Conservation (phyloP, 495 filamentous ascomycete species). For the Penicillium bialowiezense region DNA sequence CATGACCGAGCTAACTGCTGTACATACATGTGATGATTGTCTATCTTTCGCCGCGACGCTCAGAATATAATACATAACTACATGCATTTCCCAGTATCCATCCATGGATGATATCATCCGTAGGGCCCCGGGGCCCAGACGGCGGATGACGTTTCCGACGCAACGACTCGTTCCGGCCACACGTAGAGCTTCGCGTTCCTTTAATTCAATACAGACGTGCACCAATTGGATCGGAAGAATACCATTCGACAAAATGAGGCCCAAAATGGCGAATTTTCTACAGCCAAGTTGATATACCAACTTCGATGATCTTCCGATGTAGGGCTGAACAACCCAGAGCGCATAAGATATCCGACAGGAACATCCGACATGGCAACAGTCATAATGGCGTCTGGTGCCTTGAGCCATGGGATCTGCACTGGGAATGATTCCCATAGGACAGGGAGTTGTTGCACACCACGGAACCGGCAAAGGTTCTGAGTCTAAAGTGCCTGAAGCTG, state of each 20-base stretch:
- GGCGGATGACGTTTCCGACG: conserved; percentile 1
- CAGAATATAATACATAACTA: neutral
- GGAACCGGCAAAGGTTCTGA: conserved; percentile 4
- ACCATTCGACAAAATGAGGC: too few relatives aligned
- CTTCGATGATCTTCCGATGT: neutral
- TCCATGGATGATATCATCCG: too few relatives aligned
- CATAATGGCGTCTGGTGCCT: conserved; percentile 18
- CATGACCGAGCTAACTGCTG: neutral
- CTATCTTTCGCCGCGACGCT: neutral
- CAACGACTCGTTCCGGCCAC: neutral
- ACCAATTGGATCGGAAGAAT: too few relatives aligned
- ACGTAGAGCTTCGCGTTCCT: too few relatives aligned
- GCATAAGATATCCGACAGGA: conserved; percentile 20
- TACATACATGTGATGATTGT: conserved; percentile 9
- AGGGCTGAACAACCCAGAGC: neutral
- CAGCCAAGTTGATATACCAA: neutral
- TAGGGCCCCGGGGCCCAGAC: neutral
- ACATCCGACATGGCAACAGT: conserved; percentile 18
- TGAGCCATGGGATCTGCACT: conserved; percentile 5
- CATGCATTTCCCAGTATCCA: too few relatives aligned
- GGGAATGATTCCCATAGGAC: conserved; percentile 22
- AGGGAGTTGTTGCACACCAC: conserved; percentile 2
- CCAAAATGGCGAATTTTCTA: too few relatives aligned
- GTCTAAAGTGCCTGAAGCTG: neutral
- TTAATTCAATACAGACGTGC: too few relatives aligned